phyloP scores from a whole-genome alignment of 2,329 filamentous ascomycete genomes.

The Phoma sp. region DNA sequence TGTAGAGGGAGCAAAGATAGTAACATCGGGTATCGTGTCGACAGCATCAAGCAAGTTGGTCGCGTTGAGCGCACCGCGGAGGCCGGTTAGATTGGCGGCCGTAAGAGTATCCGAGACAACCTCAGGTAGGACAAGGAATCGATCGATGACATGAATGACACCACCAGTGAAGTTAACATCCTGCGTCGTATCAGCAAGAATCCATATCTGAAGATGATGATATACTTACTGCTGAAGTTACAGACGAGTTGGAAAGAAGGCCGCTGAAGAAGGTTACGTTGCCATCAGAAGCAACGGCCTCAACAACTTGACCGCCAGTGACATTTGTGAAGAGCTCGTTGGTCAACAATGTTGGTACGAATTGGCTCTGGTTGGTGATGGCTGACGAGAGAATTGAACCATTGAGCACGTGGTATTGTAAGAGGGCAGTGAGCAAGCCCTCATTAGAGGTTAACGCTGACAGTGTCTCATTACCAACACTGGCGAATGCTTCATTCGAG shows the following conservation, averaged over 20 bases:
- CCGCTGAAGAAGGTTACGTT: conserved; percentile 61
- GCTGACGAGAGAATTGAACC: conserved; percentile 53
- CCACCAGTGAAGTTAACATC: conserved; percentile 54
- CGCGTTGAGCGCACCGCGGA: conserved; percentile 50
- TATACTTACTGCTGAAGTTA: conserved; percentile 56
- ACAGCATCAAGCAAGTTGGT: conserved; percentile 52
- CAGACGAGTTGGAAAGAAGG: conserved; percentile 55
- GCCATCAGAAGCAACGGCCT: conserved; percentile 50
- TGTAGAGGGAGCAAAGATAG: conserved; percentile 69
- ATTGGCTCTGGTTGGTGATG: conserved; percentile 50
- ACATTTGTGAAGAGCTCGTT: conserved; percentile 62
- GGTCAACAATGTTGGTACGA: conserved; percentile 58
- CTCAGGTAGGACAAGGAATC: conserved; percentile 50
- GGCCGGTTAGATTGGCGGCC: conserved; percentile 47
- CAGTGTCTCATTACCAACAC: conserved; percentile 47
- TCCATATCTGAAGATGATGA: neutral
- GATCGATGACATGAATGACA: conserved; percentile 56
- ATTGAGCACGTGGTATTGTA: conserved; percentile 65
- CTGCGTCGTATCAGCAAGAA: conserved; percentile 27
- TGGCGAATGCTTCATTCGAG: conserved; percentile 57
- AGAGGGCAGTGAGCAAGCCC: conserved; percentile 51
- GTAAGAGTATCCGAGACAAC: conserved; percentile 38
- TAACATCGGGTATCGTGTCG: conserved; percentile 56
- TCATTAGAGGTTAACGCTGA: conserved; percentile 35
- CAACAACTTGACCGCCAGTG: conserved; percentile 64